These are phyloP conservation scores for Beauveria pseudobassiana DNA, from an alignment of 2,329 filamentous ascomycete species.

Conservation along the genomic window DNA sequence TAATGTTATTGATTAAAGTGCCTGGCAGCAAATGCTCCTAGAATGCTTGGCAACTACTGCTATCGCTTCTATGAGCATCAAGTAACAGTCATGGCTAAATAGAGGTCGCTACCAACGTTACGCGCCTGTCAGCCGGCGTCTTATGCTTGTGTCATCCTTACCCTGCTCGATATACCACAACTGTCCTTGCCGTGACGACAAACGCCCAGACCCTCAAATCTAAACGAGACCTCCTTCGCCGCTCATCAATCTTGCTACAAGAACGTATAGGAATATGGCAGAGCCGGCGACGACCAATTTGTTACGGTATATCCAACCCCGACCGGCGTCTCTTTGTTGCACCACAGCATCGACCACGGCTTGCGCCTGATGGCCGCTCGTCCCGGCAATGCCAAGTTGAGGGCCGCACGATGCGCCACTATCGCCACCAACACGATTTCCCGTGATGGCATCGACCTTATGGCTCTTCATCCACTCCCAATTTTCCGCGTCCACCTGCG, in stretches of 20 bases:
- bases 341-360: slow-evolving; percentile 69
- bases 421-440: slow-evolving; percentile 46
- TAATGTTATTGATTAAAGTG: background rate
- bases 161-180: background rate
- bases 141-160: background rate
- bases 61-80: background rate
- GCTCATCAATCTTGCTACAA: slow-evolving; percentile 68
- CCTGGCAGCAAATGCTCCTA: background rate
- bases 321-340: slow-evolving; percentile 71
- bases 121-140: background rate
- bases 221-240: slow-evolving; percentile 23
- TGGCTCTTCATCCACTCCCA: slow-evolving; percentile 85
- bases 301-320: slow-evolving; percentile 75
- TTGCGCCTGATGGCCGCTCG: slow-evolving; percentile 58
- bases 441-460: slow-evolving; percentile 70
- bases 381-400: slow-evolving; percentile 50
- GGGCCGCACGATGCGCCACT: slow-evolving; percentile 45
- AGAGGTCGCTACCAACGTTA: too few species aligned
- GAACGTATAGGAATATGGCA: slow-evolving; percentile 71
- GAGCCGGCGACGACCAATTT: slow-evolving; percentile 66
- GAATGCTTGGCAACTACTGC: background rate
- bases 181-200: background rate
- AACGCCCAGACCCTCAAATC: background rate
- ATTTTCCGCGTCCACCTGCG: slow-evolving; percentile 82
- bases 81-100: background rate